Evolutionary conservation across 345 rosid species (phyloP).

Genomic region (rapeseed (Brassica napus)): DNA sequence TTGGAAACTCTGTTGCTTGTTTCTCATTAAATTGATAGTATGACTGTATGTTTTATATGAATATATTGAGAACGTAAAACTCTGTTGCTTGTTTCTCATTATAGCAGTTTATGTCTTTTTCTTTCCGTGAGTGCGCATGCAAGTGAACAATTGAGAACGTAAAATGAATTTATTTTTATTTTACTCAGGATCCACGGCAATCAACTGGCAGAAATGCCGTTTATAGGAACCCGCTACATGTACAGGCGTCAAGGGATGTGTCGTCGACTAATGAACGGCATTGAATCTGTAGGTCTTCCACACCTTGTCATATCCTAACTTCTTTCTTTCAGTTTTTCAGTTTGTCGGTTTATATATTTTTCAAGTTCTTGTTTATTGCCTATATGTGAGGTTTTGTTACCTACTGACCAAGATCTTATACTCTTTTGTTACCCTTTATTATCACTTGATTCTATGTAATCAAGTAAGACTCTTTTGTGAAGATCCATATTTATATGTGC

Average conservation of each 20-base stretch:
- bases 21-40: constrained; percentile 1
- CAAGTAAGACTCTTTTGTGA: not conserved
- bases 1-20: not conserved
- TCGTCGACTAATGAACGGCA: constrained; percentile 74
- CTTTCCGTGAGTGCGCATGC: too few species aligned
- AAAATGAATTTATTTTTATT: too few species aligned
- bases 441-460: not conserved
- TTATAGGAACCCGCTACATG: constrained; percentile 83
- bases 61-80: too few species aligned
- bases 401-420: not conserved
- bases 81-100: too few species aligned
- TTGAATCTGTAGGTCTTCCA: constrained; percentile 70
- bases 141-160: too few species aligned
- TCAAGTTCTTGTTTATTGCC: not conserved
- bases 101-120: too few species aligned
- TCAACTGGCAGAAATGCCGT: constrained; percentile 94
- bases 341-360: not conserved
- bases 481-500: constrained; percentile 4
- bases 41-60: not conserved
- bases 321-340: not conserved
- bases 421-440: not conserved
- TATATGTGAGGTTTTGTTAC: constrained; percentile 8
- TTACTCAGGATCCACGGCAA: constrained; percentile 77
- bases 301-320: not conserved
- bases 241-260: constrained; percentile 98